A percentile compares a stretch with the other conserved stretches of the same genome.
Evolutionary conservation across 192 early-diverging fungal genomes (phyloP).

Genomic region (Rhizophagus sp.): DNA sequence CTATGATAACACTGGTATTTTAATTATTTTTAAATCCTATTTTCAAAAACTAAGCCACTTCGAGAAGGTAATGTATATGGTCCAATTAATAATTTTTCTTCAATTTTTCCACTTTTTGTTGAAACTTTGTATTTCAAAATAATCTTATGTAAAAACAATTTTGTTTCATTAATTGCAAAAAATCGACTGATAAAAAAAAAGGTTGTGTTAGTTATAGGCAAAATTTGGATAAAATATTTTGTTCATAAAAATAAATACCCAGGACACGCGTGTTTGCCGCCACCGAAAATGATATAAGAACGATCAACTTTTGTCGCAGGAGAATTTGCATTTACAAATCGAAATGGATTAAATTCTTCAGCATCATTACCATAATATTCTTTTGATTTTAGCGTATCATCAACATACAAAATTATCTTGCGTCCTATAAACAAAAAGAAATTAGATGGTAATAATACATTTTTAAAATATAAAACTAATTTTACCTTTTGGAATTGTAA

Average conservation of each 20-base stretch:
- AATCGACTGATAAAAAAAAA: neutral
- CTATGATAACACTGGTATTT: no score
- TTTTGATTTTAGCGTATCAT: neutral
- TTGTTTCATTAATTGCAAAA: neutral
- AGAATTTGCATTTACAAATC: constrained; percentile 22
- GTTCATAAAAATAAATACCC: neutral
- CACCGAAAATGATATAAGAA: neutral
- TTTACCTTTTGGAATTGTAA: constrained; percentile 10
- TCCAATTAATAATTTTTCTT: neutral
- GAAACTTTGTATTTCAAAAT: constrained; percentile 1
- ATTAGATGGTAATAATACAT: neutral
- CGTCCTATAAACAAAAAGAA: neutral
- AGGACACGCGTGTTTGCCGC: neutral
- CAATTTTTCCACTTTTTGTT: constrained; percentile 7
- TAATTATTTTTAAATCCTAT: no score
- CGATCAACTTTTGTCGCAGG: constrained; percentile 15
- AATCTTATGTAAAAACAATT: neutral
- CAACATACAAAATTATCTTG: neutral
- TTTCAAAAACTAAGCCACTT: no score
- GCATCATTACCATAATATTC: neutral
- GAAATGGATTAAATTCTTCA: constrained; percentile 27
- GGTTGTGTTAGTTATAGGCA: no score
- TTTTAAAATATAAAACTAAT: neutral
- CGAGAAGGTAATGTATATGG: no score
- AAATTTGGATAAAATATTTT: neutral